Percentiles rank a stretch among this genome's conserved stretches.
phyloP scores from a whole-genome alignment of 805 yeast genomes.

The Candida maesae region DNA sequence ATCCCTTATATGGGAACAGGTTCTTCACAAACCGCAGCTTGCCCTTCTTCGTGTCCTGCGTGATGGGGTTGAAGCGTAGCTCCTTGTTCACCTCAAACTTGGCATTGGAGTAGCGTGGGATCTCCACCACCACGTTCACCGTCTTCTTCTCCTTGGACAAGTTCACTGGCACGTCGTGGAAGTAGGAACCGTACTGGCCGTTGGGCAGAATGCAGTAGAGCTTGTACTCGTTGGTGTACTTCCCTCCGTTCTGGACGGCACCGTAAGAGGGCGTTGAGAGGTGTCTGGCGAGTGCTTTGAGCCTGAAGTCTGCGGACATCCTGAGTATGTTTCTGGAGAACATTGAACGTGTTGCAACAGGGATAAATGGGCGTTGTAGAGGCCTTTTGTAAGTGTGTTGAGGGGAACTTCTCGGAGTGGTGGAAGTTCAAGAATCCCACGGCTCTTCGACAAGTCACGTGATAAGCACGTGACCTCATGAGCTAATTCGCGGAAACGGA shows the following conservation, averaged over 20 bases:
- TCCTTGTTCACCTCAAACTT: slow-evolving; percentile 93
- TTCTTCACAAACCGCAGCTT: slow-evolving; percentile 93
- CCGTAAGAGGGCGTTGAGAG: not conserved
- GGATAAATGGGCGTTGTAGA: no score
- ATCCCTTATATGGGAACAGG: slow-evolving; percentile 98
- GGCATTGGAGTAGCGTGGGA: slow-evolving; percentile 98
- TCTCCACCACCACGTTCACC: slow-evolving; percentile 89
- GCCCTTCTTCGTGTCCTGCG: slow-evolving; percentile 97
- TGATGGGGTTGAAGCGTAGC: slow-evolving; percentile 80
- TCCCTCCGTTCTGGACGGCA: slow-evolving; percentile 31
- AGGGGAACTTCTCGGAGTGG: no score
- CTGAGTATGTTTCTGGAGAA: not conserved
- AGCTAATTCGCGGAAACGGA: no score
- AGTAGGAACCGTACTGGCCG: slow-evolving; percentile 53
- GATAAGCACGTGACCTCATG: no score
- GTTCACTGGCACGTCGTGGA: slow-evolving; percentile 90
- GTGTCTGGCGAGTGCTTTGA: slow-evolving; percentile 1
- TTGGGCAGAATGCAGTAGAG: slow-evolving; percentile 40
- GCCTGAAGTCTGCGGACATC: slow-evolving; percentile 9
- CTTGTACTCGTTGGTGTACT: slow-evolving; percentile 37
- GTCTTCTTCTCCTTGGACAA: slow-evolving; percentile 92
- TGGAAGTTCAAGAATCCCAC: no score
- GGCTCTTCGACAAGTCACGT: no score
- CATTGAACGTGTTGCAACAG: no score
- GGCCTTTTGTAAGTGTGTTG: no score